A percentile compares a stretch with the other conserved stretches of the same genome.
phyloP scores from a whole-genome alignment of 2,329 filamentous ascomycete species.

The Drechslera avenae region DNA sequence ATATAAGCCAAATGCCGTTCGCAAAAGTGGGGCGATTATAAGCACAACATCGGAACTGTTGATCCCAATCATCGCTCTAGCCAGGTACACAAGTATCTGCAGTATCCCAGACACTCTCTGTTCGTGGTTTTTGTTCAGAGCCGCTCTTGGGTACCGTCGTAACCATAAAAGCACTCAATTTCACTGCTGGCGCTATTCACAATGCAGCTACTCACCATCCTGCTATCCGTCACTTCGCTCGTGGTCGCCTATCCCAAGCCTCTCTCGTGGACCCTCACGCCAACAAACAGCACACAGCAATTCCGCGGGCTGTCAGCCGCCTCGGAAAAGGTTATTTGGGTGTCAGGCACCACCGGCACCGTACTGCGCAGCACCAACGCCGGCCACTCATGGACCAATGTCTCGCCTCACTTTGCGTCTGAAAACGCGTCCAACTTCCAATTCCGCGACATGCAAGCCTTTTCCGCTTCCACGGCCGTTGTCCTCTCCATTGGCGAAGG shows the following conservation, averaged over 20 bases:
- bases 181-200: no score
- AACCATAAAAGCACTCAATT: no score
- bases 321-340: slow-evolving; percentile 25
- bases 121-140: no score
- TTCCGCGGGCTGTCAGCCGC: slow-evolving; percentile 35
- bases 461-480: slow-evolving; percentile 24
- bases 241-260: not conserved
- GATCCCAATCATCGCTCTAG: no score
- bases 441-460: slow-evolving; percentile 39
- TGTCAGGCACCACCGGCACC: slow-evolving; percentile 36
- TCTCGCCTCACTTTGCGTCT: slow-evolving; percentile 24
- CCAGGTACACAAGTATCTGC: no score
- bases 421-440: slow-evolving; percentile 31
- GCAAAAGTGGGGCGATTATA: no score
- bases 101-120: no score
- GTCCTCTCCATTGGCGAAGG: slow-evolving; percentile 36
- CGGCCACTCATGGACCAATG: slow-evolving; percentile 31
- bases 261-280: slow-evolving; percentile 26
- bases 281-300: slow-evolving; percentile 34
- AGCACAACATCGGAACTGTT: no score
- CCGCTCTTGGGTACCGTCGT: no score
- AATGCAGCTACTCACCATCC: not conserved
- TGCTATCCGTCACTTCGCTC: slow-evolving; percentile 1
- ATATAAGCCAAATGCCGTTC: no score
- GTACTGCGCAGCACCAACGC: slow-evolving; percentile 32